phyloP scores from a whole-genome alignment of 331 rosid species.

The Phaseolus coccineus region DNA sequence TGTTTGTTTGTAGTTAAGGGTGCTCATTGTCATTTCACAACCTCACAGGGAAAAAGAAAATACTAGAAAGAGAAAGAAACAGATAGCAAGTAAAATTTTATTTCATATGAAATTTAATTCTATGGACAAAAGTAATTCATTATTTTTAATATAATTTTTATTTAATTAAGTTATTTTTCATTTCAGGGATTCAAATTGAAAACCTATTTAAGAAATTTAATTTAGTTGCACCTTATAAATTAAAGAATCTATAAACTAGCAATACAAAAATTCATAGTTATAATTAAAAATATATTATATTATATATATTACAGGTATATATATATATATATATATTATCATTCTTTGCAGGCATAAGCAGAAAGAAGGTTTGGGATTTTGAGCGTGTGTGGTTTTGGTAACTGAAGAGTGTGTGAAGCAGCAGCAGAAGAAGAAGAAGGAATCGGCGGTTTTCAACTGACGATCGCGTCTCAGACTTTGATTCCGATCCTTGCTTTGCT shows the following conservation, averaged over 20 bases:
- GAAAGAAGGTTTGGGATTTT: conserved; percentile 43
- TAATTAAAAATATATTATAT: neutral
- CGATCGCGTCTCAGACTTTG: conserved; percentile 50
- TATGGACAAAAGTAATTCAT: too few relatives aligned
- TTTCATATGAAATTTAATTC: too few relatives aligned
- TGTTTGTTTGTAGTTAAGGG: conserved; percentile 19
- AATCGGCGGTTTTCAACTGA: conserved; percentile 35
- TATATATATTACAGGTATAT: neutral
- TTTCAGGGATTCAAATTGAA: too few relatives aligned
- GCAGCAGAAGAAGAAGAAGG: conserved; percentile 32
- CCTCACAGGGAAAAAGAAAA: too few relatives aligned
- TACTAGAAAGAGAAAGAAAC: too few relatives aligned
- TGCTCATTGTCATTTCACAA: conserved; percentile 48
- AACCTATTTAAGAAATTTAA: too few relatives aligned
- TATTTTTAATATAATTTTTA: too few relatives aligned
- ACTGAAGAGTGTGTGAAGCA: conserved; percentile 37
- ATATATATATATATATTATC: conserved; percentile 7
- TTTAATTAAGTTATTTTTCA: too few relatives aligned
- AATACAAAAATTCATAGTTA: neutral
- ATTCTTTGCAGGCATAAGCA: neutral
- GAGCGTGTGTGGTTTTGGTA: conserved; percentile 43
- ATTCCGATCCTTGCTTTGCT: conserved; percentile 48
- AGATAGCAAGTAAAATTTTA: too few relatives aligned
- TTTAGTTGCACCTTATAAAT: neutral
- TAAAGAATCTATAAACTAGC: neutral